Conservation (phyloP, 2,329 filamentous ascomycete species). For the Colletotrichum noveboracense region DNA sequence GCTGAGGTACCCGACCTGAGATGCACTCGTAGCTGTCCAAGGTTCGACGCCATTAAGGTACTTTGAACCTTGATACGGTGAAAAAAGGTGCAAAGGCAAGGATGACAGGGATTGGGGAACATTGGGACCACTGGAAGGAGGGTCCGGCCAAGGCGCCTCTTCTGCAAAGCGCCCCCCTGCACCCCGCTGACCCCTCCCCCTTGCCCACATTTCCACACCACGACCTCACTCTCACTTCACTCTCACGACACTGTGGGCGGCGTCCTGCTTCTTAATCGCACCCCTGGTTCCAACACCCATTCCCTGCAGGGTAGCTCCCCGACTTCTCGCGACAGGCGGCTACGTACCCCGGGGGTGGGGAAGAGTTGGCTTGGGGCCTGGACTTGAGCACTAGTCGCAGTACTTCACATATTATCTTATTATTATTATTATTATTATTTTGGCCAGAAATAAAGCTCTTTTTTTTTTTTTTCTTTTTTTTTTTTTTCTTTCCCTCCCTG, state of each 20-base stretch:
- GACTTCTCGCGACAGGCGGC: slow-evolving; percentile 10
- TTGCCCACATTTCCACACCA: background rate
- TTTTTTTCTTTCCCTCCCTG: background rate
- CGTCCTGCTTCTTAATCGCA: background rate
- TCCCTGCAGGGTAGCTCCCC: slow-evolving; percentile 15
- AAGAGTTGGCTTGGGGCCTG: background rate
- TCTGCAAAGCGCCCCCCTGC: background rate
- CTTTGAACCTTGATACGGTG: background rate
- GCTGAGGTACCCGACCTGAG: slow-evolving; percentile 10
- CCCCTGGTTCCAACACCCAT: slow-evolving; percentile 1
- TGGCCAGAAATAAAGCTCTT: no score
- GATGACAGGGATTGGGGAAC: slow-evolving; percentile 1
- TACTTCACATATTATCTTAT: background rate
- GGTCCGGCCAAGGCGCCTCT: slow-evolving; percentile 8
- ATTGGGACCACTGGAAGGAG: background rate
- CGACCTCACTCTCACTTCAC: background rate
- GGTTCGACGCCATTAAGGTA: background rate
- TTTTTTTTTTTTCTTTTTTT: no score
- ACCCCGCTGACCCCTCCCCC: background rate
- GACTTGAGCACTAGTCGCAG: background rate
- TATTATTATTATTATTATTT: background rate
- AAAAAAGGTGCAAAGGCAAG: background rate
- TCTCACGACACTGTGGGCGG: slow-evolving; percentile 1
- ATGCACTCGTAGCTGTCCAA: background rate
- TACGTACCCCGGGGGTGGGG: slow-evolving; percentile 15